These are phyloP conservation scores for Rutstroemia sp. DNA, from an alignment of 2,329 filamentous ascomycete genomes.

Conservation along the genomic window DNA sequence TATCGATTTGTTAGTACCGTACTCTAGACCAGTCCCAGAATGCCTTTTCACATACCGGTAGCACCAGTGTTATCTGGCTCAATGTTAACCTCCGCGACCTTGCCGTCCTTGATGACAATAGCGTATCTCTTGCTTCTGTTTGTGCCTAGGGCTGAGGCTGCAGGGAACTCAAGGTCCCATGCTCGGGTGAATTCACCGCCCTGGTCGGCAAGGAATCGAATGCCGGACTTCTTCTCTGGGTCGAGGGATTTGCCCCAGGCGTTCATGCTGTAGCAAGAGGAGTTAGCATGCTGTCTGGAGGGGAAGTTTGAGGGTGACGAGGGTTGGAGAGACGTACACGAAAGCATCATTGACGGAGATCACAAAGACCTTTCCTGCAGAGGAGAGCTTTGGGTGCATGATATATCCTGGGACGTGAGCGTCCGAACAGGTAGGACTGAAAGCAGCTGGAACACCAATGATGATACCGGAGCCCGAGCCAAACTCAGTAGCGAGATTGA, in stretches of 20 bases:
- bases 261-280: conserved; percentile 58
- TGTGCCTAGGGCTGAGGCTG: conserved; percentile 70
- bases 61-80: conserved; percentile 86
- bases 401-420: conserved; percentile 82
- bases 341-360: conserved; percentile 91
- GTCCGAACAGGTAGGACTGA: conserved; percentile 59
- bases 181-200: conserved; percentile 72
- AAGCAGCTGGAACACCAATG: conserved; percentile 77
- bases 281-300: background rate
- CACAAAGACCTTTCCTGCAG: conserved; percentile 79
- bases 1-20: background rate
- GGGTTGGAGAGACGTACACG: conserved; percentile 53
- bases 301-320: background rate
- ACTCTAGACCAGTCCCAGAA: background rate
- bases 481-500: conserved; percentile 73
- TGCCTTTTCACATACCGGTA: conserved; percentile 29
- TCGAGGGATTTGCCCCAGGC: conserved; percentile 78
- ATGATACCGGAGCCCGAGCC: conserved; percentile 66
- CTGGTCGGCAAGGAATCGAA: conserved; percentile 84
- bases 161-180: conserved; percentile 77
- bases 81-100: conserved; percentile 73
- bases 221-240: conserved; percentile 62
- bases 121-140: conserved; percentile 83
- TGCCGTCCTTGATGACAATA: conserved; percentile 73
- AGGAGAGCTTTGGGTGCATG: conserved; percentile 66